phyloP scores from a whole-genome alignment of 208 protist genomes.

The Herpetomonas tarakana region DNA sequence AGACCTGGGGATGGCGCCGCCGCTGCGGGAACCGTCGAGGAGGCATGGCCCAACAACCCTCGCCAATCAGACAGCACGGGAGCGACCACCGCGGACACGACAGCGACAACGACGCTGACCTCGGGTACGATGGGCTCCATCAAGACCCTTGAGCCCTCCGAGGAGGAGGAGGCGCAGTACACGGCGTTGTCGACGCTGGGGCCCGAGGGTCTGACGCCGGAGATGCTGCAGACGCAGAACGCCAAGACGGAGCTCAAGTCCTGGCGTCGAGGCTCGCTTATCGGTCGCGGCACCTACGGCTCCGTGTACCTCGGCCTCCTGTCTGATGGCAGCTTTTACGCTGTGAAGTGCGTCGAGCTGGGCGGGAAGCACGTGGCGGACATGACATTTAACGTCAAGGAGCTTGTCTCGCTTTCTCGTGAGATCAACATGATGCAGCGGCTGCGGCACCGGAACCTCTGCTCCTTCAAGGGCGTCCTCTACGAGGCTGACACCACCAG shows the following conservation, averaged over 20 bases:
- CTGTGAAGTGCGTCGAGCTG: slow-evolving; percentile 88
- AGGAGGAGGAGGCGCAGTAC: slow-evolving; percentile 80
- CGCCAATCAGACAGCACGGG: no score
- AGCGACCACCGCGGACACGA: slow-evolving; percentile 5
- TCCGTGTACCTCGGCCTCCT: slow-evolving; percentile 90
- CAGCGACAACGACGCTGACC: slow-evolving; percentile 17
- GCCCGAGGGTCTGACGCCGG: slow-evolving; percentile 70
- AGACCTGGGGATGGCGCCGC: no score
- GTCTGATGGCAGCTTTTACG: slow-evolving; percentile 76
- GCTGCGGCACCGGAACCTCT: slow-evolving; percentile 89
- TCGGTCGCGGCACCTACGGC: slow-evolving; percentile 89
- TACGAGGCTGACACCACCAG: slow-evolving; percentile 50
- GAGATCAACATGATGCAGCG: slow-evolving; percentile 93
- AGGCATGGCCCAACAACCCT: no score
- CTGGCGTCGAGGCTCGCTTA: slow-evolving; percentile 81
- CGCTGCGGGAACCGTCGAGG: no score
- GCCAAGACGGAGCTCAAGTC: slow-evolving; percentile 36
- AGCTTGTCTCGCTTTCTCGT: slow-evolving; percentile 83
- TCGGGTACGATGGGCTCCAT: slow-evolving; percentile 10
- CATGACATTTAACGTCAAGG: slow-evolving; percentile 57
- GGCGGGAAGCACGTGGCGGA: slow-evolving; percentile 25
- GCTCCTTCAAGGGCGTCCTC: slow-evolving; percentile 85
- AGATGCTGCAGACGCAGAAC: slow-evolving; percentile 88
- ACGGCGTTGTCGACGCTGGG: slow-evolving; percentile 67
- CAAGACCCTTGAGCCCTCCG: slow-evolving; percentile 41